These are phyloP conservation scores for Mollisiaceae sp. DNA, from an alignment of 2,329 filamentous ascomycete species.

Conservation along the genomic window DNA sequence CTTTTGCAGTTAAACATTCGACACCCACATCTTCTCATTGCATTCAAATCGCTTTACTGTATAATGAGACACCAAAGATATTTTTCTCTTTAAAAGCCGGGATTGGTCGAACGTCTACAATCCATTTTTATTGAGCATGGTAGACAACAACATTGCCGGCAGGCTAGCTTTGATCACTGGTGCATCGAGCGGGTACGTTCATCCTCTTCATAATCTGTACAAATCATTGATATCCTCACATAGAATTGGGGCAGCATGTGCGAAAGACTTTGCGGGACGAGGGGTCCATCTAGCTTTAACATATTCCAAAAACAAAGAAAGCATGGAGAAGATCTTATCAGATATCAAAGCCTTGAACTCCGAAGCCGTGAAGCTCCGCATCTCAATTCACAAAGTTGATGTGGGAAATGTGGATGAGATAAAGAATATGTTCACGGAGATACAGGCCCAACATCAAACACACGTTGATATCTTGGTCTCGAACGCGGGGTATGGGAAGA, in stretches of 20 bases:
- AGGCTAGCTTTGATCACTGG: slow-evolving; percentile 64
- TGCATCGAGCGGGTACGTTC: slow-evolving; percentile 61
- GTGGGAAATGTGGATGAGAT: slow-evolving; percentile 60
- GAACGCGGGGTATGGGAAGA: slow-evolving; percentile 70
- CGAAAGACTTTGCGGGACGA: slow-evolving; percentile 56
- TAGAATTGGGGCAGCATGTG: slow-evolving; percentile 66
- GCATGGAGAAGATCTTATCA: slow-evolving; percentile 51
- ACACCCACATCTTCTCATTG: too few relatives aligned
- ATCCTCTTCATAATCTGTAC: background rate
- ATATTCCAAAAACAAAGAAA: slow-evolving; percentile 54
- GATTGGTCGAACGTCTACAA: background rate
- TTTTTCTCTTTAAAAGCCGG: too few relatives aligned
- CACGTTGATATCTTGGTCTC: slow-evolving; percentile 63
- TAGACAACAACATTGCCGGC: slow-evolving; percentile 54
- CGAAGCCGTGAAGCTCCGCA: slow-evolving; percentile 41
- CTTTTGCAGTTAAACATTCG: background rate
- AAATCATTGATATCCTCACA: background rate
- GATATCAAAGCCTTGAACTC: slow-evolving; percentile 45
- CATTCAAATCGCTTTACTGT: too few relatives aligned
- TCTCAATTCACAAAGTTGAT: slow-evolving; percentile 63
- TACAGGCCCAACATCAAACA: slow-evolving; percentile 57
- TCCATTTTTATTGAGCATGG: slow-evolving; percentile 9
- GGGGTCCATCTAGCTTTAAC: slow-evolving; percentile 63
- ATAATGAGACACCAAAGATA: too few relatives aligned
- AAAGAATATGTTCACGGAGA: slow-evolving; percentile 57